Evolutionary conservation across 2,329 filamentous ascomycete genomes (phyloP).

Genomic region (Hypoxylon sp.): DNA sequence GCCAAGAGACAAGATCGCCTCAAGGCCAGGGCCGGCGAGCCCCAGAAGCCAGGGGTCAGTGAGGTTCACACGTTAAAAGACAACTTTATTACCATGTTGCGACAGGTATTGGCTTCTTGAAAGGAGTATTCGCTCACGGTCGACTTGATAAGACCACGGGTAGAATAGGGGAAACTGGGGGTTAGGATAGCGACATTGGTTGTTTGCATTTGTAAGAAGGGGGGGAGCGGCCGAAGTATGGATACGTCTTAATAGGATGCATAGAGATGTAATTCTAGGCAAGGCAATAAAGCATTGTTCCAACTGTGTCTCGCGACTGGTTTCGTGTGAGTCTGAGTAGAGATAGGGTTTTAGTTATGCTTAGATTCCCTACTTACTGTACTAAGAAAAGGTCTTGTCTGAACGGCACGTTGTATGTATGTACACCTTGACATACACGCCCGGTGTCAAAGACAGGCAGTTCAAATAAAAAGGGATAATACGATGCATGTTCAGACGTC

Average conservation of each 20-base stretch:
- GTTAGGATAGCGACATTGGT: slow-evolving; percentile 2
- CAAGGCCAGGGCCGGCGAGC: slow-evolving; percentile 81
- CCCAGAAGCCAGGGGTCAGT: slow-evolving; percentile 77
- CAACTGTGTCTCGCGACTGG: neutral
- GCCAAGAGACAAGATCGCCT: slow-evolving; percentile 81
- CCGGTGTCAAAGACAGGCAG: no score
- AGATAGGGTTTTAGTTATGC: neutral
- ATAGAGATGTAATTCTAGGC: neutral
- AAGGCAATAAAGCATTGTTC: neutral
- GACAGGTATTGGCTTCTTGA: slow-evolving; percentile 79
- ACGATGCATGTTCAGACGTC: slow-evolving; percentile 3
- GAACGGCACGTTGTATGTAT: no score
- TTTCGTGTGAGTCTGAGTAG: neutral
- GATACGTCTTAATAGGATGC: neutral
- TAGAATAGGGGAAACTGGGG: neutral
- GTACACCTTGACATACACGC: no score
- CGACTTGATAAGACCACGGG: slow-evolving; percentile 4
- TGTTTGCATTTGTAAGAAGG: slow-evolving; percentile 13
- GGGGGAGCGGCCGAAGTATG: neutral
- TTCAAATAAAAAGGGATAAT: neutral
- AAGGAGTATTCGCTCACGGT: slow-evolving; percentile 1
- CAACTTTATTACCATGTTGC: slow-evolving; percentile 82
- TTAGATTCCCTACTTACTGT: no score
- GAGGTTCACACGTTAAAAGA: slow-evolving; percentile 84
- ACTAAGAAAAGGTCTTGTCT: no score